A percentile compares a stretch with the other conserved stretches of the same genome.
Evolutionary conservation across 352 stramenopile species (phyloP).

Genomic region (Thraustochytrium striatum): DNA sequence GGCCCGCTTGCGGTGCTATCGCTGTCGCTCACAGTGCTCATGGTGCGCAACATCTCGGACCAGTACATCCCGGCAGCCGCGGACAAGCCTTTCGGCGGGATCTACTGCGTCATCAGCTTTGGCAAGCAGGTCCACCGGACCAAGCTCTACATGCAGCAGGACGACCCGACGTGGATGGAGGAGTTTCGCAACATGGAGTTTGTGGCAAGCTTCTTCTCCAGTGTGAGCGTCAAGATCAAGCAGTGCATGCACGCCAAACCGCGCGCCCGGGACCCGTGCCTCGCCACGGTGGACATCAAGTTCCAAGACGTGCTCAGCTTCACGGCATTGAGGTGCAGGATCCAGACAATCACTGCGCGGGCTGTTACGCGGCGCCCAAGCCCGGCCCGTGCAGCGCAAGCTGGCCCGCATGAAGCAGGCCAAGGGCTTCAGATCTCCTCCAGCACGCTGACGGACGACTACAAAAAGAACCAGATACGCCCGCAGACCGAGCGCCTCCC

Average conservation of each 20-base stretch:
- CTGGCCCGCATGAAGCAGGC: conserved; percentile 3
- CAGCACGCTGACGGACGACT: not conserved
- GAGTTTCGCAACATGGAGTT: conserved; percentile 35
- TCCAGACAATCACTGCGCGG: not conserved
- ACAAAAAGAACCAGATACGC: conserved; percentile 27
- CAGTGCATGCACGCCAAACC: not conserved
- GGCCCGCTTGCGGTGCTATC: conserved; percentile 5
- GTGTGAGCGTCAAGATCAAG: conserved; percentile 31
- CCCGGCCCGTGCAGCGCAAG: not conserved
- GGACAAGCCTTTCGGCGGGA: not conserved
- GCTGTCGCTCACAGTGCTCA: conserved; percentile 7
- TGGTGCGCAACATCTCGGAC: not conserved
- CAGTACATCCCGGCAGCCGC: not conserved
- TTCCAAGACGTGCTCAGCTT: conserved; percentile 11
- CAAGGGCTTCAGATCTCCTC: not conserved
- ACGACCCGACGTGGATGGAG: conserved; percentile 39
- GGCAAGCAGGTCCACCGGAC: not conserved
- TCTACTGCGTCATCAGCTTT: conserved; percentile 2
- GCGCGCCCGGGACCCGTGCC: not conserved
- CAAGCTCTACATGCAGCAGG: not conserved
- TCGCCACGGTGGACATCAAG: not conserved
- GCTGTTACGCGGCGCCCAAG: not conserved
- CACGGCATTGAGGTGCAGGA: not conserved
- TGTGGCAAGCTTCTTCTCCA: conserved; percentile 1
- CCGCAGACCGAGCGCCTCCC: not conserved